Evolutionary conservation across 768 basidiomycete species (phyloP), one percentile per base, ranked within the genome.

Genomic region (Ephemerocybe angulata): DNA sequence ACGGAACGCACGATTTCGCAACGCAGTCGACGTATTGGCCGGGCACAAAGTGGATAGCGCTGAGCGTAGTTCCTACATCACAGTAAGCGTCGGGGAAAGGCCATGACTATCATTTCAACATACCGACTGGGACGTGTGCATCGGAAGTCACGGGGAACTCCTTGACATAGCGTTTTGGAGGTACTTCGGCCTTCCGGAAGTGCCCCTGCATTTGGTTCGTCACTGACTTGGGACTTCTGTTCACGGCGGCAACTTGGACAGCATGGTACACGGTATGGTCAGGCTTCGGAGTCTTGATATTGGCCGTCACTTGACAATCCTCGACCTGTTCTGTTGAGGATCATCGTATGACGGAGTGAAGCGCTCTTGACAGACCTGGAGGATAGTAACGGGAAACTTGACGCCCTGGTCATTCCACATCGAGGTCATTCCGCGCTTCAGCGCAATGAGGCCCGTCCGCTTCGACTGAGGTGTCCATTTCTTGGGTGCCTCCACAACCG

Each of bases 1-100:
- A 46, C 10, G 31, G 24, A 30, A 82, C 91, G 61, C 64, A 98
- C 96, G 90, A 92, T 60, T 88, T 90, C 6, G 89, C 90, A 58
- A 90, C 78, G 5, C 94, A 89, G 69, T 98, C 96, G 12, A 98
- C 92, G 65, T 79, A 93, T 68, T 99, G 97, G 0, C 97, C 97
- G 0, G 97, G 97, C 7, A 98, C 97, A 63, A 96, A 98, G 69
- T 99, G 97, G 40, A 89, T 79, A 0, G 94, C 93, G 44, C 90
- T 93, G 35, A 99, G 65, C 12, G 85, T 88, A 0, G 95, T 94
- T 28, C 96, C 93, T 95, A 58, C 19, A 2, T 49, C 6, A 51
- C 33, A 31, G 21, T 51, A 8, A 58, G 38, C n/a, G n/a, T n/a
- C n/a, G n/a, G n/a, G n/a, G n/a, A n/a, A n/a, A n/a, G n/a, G n/a